Percentiles rank a stretch among this genome's conserved stretches.
These are phyloP conservation scores for Entrophospora sp. DNA, from an alignment of 192 early-diverging fungal genomes.

Conservation along the genomic window DNA sequence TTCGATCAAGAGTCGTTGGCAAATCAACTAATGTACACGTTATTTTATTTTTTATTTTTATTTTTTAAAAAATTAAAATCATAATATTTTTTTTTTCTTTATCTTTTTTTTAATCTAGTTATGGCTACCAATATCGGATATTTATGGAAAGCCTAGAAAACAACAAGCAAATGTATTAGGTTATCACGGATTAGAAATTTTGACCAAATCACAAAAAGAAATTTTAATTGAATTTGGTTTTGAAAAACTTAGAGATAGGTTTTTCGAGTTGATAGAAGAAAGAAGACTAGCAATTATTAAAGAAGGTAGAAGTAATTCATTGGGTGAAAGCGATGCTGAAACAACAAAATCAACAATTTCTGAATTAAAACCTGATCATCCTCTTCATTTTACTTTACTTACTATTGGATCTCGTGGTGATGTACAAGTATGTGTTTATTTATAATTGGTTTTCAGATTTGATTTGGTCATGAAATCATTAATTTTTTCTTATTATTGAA, in stretches of 20 bases:
- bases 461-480: background rate
- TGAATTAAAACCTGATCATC: slow-evolving; percentile 27
- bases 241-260: slow-evolving; percentile 33
- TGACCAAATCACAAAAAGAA: slow-evolving; percentile 40
- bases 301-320: slow-evolving; percentile 1
- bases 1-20: slow-evolving; percentile 47
- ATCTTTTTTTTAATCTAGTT: slow-evolving; percentile 9
- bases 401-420: slow-evolving; percentile 72
- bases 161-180: slow-evolving; percentile 31
- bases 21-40: slow-evolving; percentile 32
- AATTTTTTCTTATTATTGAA: background rate
- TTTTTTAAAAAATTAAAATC: background rate
- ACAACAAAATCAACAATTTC: slow-evolving; percentile 18
- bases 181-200: slow-evolving; percentile 37
- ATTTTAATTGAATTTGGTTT: slow-evolving; percentile 54
- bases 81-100: background rate
- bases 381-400: slow-evolving; percentile 54
- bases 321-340: slow-evolving; percentile 5
- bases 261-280: slow-evolving; percentile 24
- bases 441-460: background rate
- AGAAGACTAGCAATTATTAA: background rate
- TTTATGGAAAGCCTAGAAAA: slow-evolving; percentile 37
- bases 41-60: background rate
- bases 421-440: slow-evolving; percentile 51
- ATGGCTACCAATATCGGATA: slow-evolving; percentile 50